A percentile compares a stretch with the other conserved stretches of the same genome.
Evolutionary conservation across 495 filamentous ascomycete species (phyloP).

Genomic region (Penicillium egyptiacum): DNA sequence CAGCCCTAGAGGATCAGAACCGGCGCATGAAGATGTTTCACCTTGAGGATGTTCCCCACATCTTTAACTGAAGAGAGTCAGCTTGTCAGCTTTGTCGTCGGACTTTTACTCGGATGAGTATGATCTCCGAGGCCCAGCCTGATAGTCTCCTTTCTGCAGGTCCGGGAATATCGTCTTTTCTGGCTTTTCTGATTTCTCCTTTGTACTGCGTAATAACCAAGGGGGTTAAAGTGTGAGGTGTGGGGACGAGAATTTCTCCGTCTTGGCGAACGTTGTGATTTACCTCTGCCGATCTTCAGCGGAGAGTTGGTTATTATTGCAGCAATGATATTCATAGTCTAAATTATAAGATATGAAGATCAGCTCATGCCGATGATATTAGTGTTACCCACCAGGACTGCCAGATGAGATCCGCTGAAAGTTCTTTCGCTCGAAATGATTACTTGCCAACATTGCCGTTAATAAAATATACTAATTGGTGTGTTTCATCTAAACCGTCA

Average conservation of each 20-base stretch:
- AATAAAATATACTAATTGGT: not conserved
- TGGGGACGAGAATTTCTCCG: slow-evolving; percentile 1
- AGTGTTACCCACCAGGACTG: not conserved
- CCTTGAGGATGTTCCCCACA: slow-evolving; percentile 17
- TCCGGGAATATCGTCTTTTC: not conserved
- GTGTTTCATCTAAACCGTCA: not conserved
- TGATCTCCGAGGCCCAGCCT: slow-evolving; percentile 10
- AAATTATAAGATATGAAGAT: not conserved
- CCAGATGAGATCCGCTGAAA: not conserved
- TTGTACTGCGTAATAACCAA: no score
- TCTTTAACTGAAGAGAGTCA: slow-evolving; percentile 13
- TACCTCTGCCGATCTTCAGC: slow-evolving; percentile 2
- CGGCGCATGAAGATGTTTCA: slow-evolving; percentile 28
- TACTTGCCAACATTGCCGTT: not conserved
- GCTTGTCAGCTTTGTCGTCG: slow-evolving; percentile 2
- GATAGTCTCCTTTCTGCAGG: not conserved
- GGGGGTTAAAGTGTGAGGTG: not conserved
- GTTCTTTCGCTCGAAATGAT: not conserved
- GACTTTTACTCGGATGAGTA: slow-evolving; percentile 14
- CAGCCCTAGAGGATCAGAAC: slow-evolving; percentile 13
- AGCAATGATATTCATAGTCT: slow-evolving; percentile 3
- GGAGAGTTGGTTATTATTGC: slow-evolving; percentile 1
- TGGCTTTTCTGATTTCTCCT: not conserved
- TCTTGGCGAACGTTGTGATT: slow-evolving; percentile 4
- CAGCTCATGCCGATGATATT: not conserved